Evolutionary conservation across 306 rosid species (phyloP).

Genomic region (Carpinus viminea): DNA sequence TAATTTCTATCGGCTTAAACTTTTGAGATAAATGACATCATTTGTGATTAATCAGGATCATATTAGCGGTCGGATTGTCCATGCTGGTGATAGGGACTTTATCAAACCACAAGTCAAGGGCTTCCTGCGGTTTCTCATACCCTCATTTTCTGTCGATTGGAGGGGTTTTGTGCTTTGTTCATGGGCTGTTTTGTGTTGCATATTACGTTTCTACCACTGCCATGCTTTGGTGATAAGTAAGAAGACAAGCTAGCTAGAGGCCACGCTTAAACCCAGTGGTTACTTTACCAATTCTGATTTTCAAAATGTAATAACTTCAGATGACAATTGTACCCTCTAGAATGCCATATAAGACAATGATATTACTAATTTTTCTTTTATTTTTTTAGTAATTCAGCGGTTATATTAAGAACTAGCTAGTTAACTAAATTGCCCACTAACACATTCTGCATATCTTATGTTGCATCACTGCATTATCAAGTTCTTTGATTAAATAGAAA

Average conservation of each 20-base stretch:
- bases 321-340: constrained; percentile 6
- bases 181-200: constrained; percentile 67
- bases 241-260: neutral
- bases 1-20: too few relatives aligned
- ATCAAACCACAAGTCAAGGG: constrained; percentile 72
- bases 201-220: constrained; percentile 80
- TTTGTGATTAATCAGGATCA: constrained; percentile 52
- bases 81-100: constrained; percentile 85
- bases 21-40: too few relatives aligned
- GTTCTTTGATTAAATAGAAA: too few relatives aligned
- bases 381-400: neutral
- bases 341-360: too few relatives aligned
- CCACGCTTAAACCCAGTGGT: too few relatives aligned
- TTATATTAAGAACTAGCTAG: neutral
- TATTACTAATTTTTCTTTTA: too few relatives aligned
- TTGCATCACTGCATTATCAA: neutral
- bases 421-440: neutral
- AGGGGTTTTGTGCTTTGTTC: constrained; percentile 86
- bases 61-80: constrained; percentile 71
- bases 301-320: neutral
- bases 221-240: constrained; percentile 33
- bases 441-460: neutral
- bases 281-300: too few relatives aligned
- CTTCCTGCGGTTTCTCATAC: constrained; percentile 87
- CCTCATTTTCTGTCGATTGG: constrained; percentile 96